Percentiles rank a stretch among this genome's conserved stretches.
Conservation (phyloP, 2,329 filamentous ascomycete genomes). For the Penicillium crustosum region DNA sequence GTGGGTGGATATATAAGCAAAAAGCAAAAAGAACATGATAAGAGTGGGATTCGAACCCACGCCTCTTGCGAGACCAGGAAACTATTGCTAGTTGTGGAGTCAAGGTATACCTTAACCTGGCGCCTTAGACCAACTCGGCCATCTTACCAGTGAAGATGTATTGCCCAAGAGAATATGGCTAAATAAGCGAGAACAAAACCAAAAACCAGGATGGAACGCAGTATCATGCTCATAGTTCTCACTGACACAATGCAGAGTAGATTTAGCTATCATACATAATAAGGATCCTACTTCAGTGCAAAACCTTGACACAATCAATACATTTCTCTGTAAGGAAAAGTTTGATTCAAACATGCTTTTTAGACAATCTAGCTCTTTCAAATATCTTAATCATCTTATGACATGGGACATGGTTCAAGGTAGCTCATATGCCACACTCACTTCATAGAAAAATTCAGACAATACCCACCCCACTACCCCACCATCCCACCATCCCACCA, state of each 20-base stretch:
- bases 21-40: neutral
- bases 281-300: neutral
- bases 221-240: too few relatives aligned
- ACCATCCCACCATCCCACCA: neutral
- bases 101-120: slow-evolving; percentile 35
- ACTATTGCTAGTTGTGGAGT: slow-evolving; percentile 15
- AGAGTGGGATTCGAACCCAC: slow-evolving; percentile 16
- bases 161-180: rapidly evolving
- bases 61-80: slow-evolving; percentile 15
- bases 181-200: neutral
- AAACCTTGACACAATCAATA: neutral
- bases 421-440: too few relatives aligned
- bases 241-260: too few relatives aligned
- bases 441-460: too few relatives aligned
- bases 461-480: too few relatives aligned
- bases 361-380: neutral
- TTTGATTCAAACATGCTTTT: neutral
- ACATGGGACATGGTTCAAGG: too few relatives aligned
- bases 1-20: neutral
- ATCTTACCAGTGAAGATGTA: slow-evolving; percentile 28
- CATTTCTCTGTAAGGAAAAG: neutral
- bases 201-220: too few relatives aligned
- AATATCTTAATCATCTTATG: too few relatives aligned
- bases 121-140: slow-evolving; percentile 40
- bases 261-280: too few relatives aligned